phyloP scores from a whole-genome alignment of 2,329 filamentous ascomycete genomes.

The Xylariaceae sp. region DNA sequence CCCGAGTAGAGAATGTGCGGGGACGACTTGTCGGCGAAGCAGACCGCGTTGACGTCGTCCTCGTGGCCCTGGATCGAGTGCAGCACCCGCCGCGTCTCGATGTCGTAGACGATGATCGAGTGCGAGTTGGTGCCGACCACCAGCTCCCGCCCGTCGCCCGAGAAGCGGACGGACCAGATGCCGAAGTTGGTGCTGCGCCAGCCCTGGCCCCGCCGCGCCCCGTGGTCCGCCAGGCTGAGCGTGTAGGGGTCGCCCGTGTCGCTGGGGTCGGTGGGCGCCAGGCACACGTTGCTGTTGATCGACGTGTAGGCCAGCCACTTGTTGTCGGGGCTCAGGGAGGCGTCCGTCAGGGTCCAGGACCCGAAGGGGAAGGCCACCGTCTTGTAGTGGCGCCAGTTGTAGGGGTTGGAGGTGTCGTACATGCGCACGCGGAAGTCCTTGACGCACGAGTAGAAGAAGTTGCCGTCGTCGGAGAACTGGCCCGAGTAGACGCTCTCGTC shows the following conservation, averaged over 20 bases:
- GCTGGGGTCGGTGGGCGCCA: slow-evolving; percentile 79
- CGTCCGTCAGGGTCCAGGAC: slow-evolving; percentile 94
- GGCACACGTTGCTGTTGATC: slow-evolving; percentile 73
- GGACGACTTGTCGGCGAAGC: slow-evolving; percentile 80
- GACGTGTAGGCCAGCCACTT: slow-evolving; percentile 87
- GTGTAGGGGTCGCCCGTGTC: slow-evolving; percentile 72
- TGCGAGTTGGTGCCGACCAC: slow-evolving; percentile 78
- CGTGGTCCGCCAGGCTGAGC: slow-evolving; percentile 59
- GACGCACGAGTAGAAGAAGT: slow-evolving; percentile 90
- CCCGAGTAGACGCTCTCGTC: slow-evolving; percentile 84
- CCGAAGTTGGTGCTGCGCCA: slow-evolving; percentile 38
- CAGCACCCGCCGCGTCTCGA: slow-evolving; percentile 69
- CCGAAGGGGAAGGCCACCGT: slow-evolving; percentile 78
- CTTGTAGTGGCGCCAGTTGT: slow-evolving; percentile 94
- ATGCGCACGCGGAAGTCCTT: slow-evolving; percentile 93
- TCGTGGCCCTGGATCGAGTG: slow-evolving; percentile 71
- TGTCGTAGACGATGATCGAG: slow-evolving; percentile 83
- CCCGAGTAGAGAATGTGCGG: slow-evolving; percentile 95
- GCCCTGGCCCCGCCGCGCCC: slow-evolving; percentile 12
- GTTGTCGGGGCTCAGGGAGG: slow-evolving; percentile 84
- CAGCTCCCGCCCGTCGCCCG: slow-evolving; percentile 81
- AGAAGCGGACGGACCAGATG: slow-evolving; percentile 90
- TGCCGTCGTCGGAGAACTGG: slow-evolving; percentile 93
- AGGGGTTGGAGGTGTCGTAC: slow-evolving; percentile 96
- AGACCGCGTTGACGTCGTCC: slow-evolving; percentile 93